Base-by-base conservation (phyloP, 148 eudicot species). In the Dianthus caryophyllus region DNA sequence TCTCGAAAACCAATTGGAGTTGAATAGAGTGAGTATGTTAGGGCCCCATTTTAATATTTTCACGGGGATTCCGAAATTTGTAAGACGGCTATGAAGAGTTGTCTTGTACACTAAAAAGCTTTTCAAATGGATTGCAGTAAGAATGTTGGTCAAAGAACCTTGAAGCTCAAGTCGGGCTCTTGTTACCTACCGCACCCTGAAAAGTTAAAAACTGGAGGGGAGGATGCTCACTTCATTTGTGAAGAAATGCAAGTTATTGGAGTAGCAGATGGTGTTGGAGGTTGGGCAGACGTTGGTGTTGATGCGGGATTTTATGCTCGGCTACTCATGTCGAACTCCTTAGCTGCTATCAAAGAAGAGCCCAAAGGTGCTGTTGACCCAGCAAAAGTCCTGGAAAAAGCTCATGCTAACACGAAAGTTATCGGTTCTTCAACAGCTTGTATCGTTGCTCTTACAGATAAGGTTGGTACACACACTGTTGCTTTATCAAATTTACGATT, bases 231-330 rank as follows among this genome's bases (percentile, higher is more conserved):
- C 66, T 94, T 94, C 73, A 90, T 94, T 36, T 88, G 90, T 75
- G 84, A 64, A 22, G 85, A 84, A 50, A 79, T 82, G 72, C 81
- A 79, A 71, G 87, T 69, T 27, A 79, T 94, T 73, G 98, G 98
- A 36, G 87, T 94, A 60, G 98, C 98, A 14, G 98, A 94, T 83
- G 98, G 98, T 36, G 98, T 94, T 76, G 98, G 98, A 77, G 97
- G 98, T 36, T 94, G 97, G 97, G 92, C 97, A 26, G 96, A 86
- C 61, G 82, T 86, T 62, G 96, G 96, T 65, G 82, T 91, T 64
- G 82, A 94, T 84, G 90, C 98, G 14, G 98, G 98, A 24, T 27
- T 65, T 60, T 94, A 88, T 76, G 84, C 98, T 67, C 90, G 97
- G 65, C 79, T 80, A 71, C 96, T 90, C 71, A 93, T 93, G 98